phyloP scores from a whole-genome alignment of 306 rosid genomes.

The Quillaja saponaria region DNA sequence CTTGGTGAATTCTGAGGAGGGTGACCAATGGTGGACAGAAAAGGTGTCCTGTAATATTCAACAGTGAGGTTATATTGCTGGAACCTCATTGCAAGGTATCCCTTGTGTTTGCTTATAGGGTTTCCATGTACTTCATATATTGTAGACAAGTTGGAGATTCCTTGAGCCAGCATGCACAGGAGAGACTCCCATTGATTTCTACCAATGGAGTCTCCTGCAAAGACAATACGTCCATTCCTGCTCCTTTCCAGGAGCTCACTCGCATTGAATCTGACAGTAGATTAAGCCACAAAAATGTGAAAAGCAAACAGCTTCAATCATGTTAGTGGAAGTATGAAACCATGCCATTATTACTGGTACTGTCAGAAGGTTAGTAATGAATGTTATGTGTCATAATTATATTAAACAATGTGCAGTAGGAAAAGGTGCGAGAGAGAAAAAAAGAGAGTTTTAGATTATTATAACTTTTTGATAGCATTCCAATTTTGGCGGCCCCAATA shows the following conservation, averaged over 20 bases:
- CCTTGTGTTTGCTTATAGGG: constrained; percentile 84
- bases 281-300: neutral
- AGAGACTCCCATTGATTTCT: constrained; percentile 96
- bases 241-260: constrained; percentile 69
- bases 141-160: constrained; percentile 55
- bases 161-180: constrained; percentile 74
- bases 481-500: too few species aligned
- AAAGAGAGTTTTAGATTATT: too few species aligned
- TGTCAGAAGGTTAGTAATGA: too few species aligned
- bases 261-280: constrained; percentile 65
- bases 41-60: constrained; percentile 83
- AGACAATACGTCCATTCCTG: constrained; percentile 77
- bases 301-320: neutral
- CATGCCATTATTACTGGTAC: too few species aligned
- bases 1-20: constrained; percentile 55
- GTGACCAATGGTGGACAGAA: constrained; percentile 52
- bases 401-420: too few species aligned
- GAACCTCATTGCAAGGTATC: constrained; percentile 62
- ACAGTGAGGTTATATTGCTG: constrained; percentile 69
- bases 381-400: too few species aligned
- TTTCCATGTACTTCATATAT: constrained; percentile 75
- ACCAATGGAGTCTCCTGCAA: constrained; percentile 85
- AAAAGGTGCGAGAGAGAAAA: too few species aligned
- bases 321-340: too few species aligned
- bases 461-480: too few species aligned